Evolutionary conservation across 2,329 filamentous ascomycete genomes (phyloP).

Genomic region (Ascochyta fabae): DNA sequence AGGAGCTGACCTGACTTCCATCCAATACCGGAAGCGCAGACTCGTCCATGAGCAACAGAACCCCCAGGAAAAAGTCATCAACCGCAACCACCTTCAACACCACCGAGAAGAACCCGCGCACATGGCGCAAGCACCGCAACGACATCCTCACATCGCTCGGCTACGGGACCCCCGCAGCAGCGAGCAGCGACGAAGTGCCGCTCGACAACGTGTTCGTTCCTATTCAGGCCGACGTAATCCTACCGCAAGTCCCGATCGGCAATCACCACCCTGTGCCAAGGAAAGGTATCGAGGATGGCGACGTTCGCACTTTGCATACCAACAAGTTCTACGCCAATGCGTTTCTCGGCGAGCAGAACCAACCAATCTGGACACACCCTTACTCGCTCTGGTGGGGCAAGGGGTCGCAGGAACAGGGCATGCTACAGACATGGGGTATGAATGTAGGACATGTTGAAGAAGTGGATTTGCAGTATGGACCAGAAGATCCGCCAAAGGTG

Average conservation of each 20-base stretch:
- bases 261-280: constrained; percentile 51
- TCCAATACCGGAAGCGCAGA: neutral
- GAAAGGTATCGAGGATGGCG: constrained; percentile 48
- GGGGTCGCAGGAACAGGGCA: constrained; percentile 56
- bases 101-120: neutral
- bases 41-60: neutral
- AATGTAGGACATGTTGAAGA: constrained; percentile 75
- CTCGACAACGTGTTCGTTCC: constrained; percentile 50
- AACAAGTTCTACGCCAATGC: constrained; percentile 79
- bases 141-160: constrained; percentile 22
- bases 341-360: constrained; percentile 74
- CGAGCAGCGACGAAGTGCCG: constrained; percentile 14
- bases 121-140: constrained; percentile 15
- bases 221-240: constrained; percentile 51
- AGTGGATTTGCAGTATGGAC: constrained; percentile 70
- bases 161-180: neutral
- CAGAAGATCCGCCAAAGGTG: constrained; percentile 45
- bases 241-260: constrained; percentile 49
- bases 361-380: constrained; percentile 74
- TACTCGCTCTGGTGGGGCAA: constrained; percentile 56
- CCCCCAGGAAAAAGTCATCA: neutral
- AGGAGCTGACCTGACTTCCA: neutral
- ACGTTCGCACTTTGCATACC: constrained; percentile 63
- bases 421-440: constrained; percentile 72
- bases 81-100: neutral